Base-by-base conservation (phyloP, 345 rosid genomes). In the Kernera saxatilis region DNA sequence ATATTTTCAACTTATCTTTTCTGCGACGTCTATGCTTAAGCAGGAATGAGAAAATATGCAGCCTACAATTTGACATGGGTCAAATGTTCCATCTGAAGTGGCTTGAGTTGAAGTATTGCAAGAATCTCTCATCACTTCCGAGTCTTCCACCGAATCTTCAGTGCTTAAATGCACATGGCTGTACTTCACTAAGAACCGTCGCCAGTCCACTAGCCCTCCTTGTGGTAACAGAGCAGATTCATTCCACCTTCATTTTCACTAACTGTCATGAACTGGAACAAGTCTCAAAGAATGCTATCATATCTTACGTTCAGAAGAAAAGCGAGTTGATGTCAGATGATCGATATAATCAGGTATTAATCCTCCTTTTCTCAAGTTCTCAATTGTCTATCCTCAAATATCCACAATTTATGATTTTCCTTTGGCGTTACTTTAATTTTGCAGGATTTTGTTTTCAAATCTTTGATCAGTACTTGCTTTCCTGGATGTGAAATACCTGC, bases 401-500 rank as follows among this genome's bases (percentile, higher is more conserved):
- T 33, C 36, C 18, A 0, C 57, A 30, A 4, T 36, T 54, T 15
- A 3, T 32, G 65, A 57, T 43, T 29, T 43, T 30, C 7, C 0
- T 29, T 29, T 39, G 21, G 36, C 9, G 18, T 53, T 57, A 58
- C n/a, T 58, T 46, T 17, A 0, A 27, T 27, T 33, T 71, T 61
- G 8, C 71, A 72, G 71, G 71, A 23, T 23, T 64, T 32, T 72
- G 41, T 72, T 18, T 54, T 45, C 7, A 44, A 45, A 25, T 19
- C 71, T 15, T 49, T 64, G 57, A 64, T 32, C 1, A 6, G 58
- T 18, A 32, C 46, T 54, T 72, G 64, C 33, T 64, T 72, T 55
- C 71, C 77, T 6, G 77, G 71, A 55, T 17, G 41, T 55, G 71
- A 64, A 11, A 4, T 72, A 33, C 77, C 77, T 45, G 6, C 65